Conservation (phyloP, 2,329 filamentous ascomycete species). For the Botryotinia calthae region DNA sequence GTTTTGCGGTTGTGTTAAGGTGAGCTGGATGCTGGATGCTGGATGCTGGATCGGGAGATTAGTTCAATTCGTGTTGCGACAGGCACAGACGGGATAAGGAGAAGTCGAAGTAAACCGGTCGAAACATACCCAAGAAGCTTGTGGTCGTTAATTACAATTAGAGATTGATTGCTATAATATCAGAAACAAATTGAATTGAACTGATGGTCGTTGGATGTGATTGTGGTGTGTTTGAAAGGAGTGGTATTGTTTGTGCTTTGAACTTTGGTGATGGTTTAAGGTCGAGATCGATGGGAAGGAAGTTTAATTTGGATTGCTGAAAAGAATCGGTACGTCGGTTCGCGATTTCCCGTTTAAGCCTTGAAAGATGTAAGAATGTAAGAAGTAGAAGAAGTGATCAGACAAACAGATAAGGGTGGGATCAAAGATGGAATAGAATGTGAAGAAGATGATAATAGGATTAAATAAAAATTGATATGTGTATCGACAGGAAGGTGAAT, state of each 20-base stretch:
- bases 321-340: slow-evolving; percentile 11
- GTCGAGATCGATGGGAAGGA: slow-evolving; percentile 7
- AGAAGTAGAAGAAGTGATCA: background rate
- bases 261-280: slow-evolving; percentile 1
- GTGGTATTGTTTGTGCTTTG: slow-evolving; percentile 5
- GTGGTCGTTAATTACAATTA: slow-evolving; percentile 9
- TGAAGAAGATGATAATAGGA: background rate
- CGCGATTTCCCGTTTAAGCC: slow-evolving; percentile 12
- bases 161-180: background rate
- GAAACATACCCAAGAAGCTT: slow-evolving; percentile 4
- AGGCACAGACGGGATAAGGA: slow-evolving; percentile 6
- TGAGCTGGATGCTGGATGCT: no score
- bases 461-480: background rate
- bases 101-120: background rate
- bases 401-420: background rate
- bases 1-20: background rate
- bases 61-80: slow-evolving; percentile 12
- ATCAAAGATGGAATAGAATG: background rate
- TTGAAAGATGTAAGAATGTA: background rate
- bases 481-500: slow-evolving; percentile 4
- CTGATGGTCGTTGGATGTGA: background rate
- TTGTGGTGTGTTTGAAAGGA: background rate
- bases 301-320: slow-evolving; percentile 16
- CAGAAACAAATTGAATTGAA: background rate
- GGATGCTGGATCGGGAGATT: slow-evolving; percentile 12